Conservation (phyloP, 2,329 filamentous ascomycete genomes). For the Verticillium nonalfalfae region DNA sequence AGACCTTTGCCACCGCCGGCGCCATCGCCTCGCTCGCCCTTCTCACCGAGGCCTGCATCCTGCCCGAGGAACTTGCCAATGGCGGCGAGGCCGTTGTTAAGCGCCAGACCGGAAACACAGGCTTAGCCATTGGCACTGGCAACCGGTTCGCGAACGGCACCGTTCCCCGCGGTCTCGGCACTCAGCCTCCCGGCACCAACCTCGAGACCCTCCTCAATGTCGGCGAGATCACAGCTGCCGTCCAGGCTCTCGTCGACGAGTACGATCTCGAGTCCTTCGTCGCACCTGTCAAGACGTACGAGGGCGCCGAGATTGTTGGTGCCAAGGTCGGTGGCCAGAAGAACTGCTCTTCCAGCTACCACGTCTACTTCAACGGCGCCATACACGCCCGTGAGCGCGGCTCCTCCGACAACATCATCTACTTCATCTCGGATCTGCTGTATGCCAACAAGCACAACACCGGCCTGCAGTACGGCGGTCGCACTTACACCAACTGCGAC, state of each 20-base stretch:
- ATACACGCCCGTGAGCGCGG: constrained; percentile 55
- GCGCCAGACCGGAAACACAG: constrained; percentile 13
- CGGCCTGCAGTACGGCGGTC: constrained; percentile 45
- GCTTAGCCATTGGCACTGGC: constrained; percentile 31
- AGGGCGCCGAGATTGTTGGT: constrained; percentile 30
- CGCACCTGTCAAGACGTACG: constrained; percentile 35
- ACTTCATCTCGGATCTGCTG: constrained; percentile 52
- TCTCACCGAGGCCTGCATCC: constrained; percentile 25
- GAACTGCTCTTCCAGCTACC: constrained; percentile 25
- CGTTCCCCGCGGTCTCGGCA: constrained; percentile 28
- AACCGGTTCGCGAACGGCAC: constrained; percentile 34
- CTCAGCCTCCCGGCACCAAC: constrained; percentile 19
- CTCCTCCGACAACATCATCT: constrained; percentile 48
- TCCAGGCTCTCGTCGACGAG: constrained; percentile 31
- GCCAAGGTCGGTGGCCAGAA: constrained; percentile 32
- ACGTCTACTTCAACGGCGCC: constrained; percentile 45
- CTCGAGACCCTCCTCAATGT: constrained; percentile 38
- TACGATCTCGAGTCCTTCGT: constrained; percentile 33
- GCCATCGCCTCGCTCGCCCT: constrained; percentile 14
- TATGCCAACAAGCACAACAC: constrained; percentile 41
- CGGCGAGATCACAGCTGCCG: constrained; percentile 35
- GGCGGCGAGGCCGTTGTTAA: constrained; percentile 8
- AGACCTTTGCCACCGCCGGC: constrained; percentile 13
- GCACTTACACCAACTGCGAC: constrained; percentile 43
- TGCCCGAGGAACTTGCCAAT: constrained; percentile 25